Evolutionary conservation across 768 basidiomycete genomes (phyloP).

Genomic region (Russula ochroleuca): DNA sequence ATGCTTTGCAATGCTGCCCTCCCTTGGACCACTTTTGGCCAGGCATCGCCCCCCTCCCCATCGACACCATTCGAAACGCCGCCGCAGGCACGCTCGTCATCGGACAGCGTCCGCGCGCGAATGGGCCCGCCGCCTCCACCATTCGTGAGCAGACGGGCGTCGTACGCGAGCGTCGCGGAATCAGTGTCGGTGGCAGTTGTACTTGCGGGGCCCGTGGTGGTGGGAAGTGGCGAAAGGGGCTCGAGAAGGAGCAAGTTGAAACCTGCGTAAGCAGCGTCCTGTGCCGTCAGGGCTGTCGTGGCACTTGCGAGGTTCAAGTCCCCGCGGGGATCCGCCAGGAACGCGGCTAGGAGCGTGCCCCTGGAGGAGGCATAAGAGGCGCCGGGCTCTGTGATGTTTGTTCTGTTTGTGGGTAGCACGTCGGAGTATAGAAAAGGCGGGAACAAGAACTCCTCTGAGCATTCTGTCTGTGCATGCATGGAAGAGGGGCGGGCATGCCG

Average conservation of each 20-base stretch:
- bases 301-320: constrained; percentile 43
- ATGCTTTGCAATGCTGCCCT: constrained; percentile 43
- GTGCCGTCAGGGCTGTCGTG: constrained; percentile 43
- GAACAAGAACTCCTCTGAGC: constrained; percentile 16
- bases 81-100: constrained; percentile 47
- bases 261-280: constrained; percentile 60
- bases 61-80: constrained; percentile 77
- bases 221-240: constrained; percentile 32
- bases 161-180: constrained; percentile 40
- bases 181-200: not conserved
- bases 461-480: not conserved
- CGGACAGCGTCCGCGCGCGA: constrained; percentile 48
- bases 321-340: constrained; percentile 48
- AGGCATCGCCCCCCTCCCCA: constrained; percentile 52
- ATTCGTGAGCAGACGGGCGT: constrained; percentile 61
- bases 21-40: constrained; percentile 74
- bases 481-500: constrained; percentile 8
- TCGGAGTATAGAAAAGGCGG: constrained; percentile 1
- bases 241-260: constrained; percentile 75
- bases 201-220: not conserved
- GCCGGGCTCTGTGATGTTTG: constrained; percentile 76
- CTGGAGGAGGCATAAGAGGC: constrained; percentile 53
- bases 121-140: constrained; percentile 62
- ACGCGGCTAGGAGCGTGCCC: constrained; percentile 63
- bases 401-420: constrained; percentile 44